Evolutionary conservation across 1,284 basidiomycete genomes (phyloP).

Genomic region (Cutaneotrichosporon sp.): DNA sequence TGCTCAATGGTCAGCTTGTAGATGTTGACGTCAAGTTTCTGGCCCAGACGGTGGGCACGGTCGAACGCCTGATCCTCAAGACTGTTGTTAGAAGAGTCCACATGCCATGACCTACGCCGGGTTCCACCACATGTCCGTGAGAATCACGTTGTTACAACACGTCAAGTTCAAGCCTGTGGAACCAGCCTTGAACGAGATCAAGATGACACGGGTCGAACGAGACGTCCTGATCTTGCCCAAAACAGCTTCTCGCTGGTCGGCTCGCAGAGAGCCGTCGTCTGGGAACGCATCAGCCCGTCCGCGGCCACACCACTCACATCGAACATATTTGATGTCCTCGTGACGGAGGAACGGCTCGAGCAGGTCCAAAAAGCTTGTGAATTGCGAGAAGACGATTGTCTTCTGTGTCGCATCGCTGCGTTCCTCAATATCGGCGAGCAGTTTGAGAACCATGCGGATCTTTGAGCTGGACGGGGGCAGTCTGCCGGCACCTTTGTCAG

Average conservation of each 20-base stretch:
- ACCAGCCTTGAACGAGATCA: slow-evolving; percentile 96
- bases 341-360: slow-evolving; percentile 73
- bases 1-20: slow-evolving; percentile 85
- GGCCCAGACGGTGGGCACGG: slow-evolving; percentile 80
- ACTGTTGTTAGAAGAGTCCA: slow-evolving; percentile 14
- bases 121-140: slow-evolving; percentile 93
- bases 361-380: slow-evolving; percentile 83
- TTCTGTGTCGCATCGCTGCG: slow-evolving; percentile 65
- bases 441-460: slow-evolving; percentile 70
- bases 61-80: slow-evolving; percentile 88
- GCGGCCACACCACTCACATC: slow-evolving; percentile 60
- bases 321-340: slow-evolving; percentile 64
- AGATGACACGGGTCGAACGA: slow-evolving; percentile 61
- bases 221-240: slow-evolving; percentile 67
- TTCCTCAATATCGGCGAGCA: slow-evolving; percentile 64
- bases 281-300: neutral
- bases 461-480: slow-evolving; percentile 74
- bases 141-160: slow-evolving; percentile 86
- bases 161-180: slow-evolving; percentile 91
- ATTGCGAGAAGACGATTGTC: slow-evolving; percentile 70
- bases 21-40: slow-evolving; percentile 79
- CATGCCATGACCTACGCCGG: slow-evolving; percentile 54
- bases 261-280: slow-evolving; percentile 85
- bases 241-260: slow-evolving; percentile 67
- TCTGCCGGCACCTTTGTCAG: neutral